A percentile compares a stretch with the other conserved stretches of the same genome.
phyloP scores from a whole-genome alignment of 1,284 basidiomycete genomes.

The Cutaneotrichosporon sp. region DNA sequence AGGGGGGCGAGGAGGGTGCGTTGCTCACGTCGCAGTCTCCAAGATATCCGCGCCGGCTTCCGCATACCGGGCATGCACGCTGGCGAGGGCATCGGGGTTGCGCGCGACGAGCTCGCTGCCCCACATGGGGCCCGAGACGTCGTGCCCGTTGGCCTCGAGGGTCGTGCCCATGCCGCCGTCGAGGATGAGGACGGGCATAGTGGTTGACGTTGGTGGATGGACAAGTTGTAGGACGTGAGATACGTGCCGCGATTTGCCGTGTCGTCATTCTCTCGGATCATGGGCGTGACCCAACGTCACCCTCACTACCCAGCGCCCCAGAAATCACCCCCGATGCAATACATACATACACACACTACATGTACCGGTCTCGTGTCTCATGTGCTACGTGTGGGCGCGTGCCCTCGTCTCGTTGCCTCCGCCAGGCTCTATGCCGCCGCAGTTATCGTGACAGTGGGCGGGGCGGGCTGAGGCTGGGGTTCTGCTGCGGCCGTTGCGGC shows the following conservation, averaged over 20 bases:
- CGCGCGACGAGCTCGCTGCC: conserved; percentile 63
- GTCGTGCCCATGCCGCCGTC: conserved; percentile 68
- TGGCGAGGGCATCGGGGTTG: conserved; percentile 60
- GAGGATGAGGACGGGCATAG: conserved; percentile 55
- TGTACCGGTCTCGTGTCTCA: too few species aligned
- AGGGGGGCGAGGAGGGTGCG: background rate
- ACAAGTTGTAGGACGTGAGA: background rate
- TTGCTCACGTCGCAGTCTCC: conserved; percentile 56
- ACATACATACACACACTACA: too few species aligned
- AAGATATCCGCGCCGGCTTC: conserved; percentile 77
- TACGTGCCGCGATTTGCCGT: background rate
- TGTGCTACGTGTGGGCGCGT: too few species aligned
- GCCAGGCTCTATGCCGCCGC: too few species aligned
- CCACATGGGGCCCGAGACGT: conserved; percentile 67
- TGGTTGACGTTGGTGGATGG: too few species aligned
- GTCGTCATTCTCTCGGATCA: background rate
- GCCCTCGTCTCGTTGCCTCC: too few species aligned
- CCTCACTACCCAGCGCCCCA: too few species aligned
- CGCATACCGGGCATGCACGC: conserved; percentile 67
- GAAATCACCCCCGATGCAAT: too few species aligned
- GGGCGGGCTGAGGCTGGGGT: background rate
- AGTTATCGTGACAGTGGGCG: too few species aligned
- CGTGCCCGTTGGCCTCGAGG: conserved; percentile 62
- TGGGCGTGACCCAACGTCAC: too few species aligned
- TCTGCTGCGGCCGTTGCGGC: background rate